Conservation (phyloP, 495 filamentous ascomycete species). For the Penicillium pulvis region DNA sequence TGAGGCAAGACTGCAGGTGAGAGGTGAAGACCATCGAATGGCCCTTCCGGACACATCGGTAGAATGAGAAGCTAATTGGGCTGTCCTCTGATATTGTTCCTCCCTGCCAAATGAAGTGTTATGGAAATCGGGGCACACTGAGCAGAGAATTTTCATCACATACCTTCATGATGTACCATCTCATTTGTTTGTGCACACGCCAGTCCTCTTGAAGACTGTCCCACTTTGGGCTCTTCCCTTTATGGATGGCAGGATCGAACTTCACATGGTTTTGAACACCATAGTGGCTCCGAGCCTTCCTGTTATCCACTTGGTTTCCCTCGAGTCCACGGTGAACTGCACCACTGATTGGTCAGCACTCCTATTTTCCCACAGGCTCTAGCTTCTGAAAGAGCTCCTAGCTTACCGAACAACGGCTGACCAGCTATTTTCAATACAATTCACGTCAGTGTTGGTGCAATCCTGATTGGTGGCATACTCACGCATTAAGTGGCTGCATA, state of each 20-base stretch:
- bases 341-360: conserved; percentile 43
- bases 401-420: conserved; percentile 32
- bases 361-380: neutral
- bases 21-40: neutral
- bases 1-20: conserved; percentile 1
- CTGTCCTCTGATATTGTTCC: conserved; percentile 5
- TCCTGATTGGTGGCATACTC: neutral
- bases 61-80: conserved; percentile 10
- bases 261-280: conserved; percentile 32
- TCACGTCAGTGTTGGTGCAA: neutral
- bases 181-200: conserved; percentile 14
- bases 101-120: neutral
- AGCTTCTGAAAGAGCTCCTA: neutral
- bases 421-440: conserved; percentile 19
- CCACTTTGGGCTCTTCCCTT: neutral
- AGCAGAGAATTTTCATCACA: neutral
- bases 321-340: conserved; percentile 46
- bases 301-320: conserved; percentile 47
- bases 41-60: neutral
- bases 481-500: conserved; percentile 64
- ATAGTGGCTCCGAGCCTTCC: conserved; percentile 55
- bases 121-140: neutral
- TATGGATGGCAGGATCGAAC: conserved; percentile 37
- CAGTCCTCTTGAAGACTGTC: conserved; percentile 28
- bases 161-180: conserved; percentile 42